Conservation (phyloP, 148 eudicot genomes). For the Spergularia bocconei region DNA sequence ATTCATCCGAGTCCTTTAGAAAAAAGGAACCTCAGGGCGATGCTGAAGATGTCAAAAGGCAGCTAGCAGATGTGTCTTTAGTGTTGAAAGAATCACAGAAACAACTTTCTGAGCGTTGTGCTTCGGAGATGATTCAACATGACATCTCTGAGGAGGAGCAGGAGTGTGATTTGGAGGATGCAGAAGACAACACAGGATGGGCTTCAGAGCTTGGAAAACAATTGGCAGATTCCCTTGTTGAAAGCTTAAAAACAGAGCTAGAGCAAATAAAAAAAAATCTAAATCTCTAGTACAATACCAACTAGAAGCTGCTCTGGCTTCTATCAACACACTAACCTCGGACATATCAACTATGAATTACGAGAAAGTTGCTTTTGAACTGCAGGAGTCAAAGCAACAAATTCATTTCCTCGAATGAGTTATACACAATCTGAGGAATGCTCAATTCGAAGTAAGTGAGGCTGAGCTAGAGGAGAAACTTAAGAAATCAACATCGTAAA, state of each 20-base stretch:
- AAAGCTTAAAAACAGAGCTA: slow-evolving; percentile 64
- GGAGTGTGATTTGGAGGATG: slow-evolving; percentile 40
- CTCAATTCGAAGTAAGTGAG: no score
- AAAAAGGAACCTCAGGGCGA: slow-evolving; percentile 60
- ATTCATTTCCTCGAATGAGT: no score
- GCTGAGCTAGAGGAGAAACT: no score
- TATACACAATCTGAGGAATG: no score
- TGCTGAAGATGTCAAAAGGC: slow-evolving; percentile 54
- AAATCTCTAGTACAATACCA: no score
- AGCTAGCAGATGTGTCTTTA: slow-evolving; percentile 50
- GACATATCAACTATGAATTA: no score
- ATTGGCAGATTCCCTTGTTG: slow-evolving; percentile 42
- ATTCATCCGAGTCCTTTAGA: slow-evolving; percentile 52
- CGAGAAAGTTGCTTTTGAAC: no score
- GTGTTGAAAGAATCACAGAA: slow-evolving; percentile 67
- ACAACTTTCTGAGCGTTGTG: slow-evolving; percentile 38
- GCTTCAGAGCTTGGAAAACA: slow-evolving; percentile 49
- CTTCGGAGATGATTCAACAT: slow-evolving; percentile 36
- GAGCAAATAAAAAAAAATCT: no score
- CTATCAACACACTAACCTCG: no score
- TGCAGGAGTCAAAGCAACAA: no score
- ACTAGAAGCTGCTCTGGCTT: no score
- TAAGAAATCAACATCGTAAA: no score
- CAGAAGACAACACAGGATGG: slow-evolving; percentile 38
- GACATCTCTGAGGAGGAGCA: slow-evolving; percentile 36